Percentiles rank a stretch among this genome's conserved stretches.
Evolutionary conservation across 164 flowering plant genomes (phyloP).

Genomic region (Aristolochia fimbriata): DNA sequence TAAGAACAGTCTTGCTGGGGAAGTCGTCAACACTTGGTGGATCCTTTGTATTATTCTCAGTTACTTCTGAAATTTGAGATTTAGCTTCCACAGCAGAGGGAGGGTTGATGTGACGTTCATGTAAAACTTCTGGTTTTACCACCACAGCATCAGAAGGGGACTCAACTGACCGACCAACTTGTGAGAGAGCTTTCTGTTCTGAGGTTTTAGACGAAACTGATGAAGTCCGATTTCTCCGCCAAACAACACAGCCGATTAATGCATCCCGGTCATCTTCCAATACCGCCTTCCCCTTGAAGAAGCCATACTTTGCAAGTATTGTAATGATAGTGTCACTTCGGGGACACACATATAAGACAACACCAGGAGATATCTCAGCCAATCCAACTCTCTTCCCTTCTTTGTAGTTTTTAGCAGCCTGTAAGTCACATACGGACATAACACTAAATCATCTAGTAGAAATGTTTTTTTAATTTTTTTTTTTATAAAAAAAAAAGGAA

Average conservation of each 20-base stretch:
- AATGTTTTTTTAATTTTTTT: too few species aligned
- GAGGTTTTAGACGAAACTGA: slow-evolving; percentile 15
- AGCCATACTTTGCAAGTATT: slow-evolving; percentile 54
- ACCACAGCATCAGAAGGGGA: neutral
- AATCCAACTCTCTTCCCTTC: slow-evolving; percentile 37
- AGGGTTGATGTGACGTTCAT: neutral
- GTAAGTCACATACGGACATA: slow-evolving; percentile 4
- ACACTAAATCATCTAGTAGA: too few species aligned
- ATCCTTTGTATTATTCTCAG: neutral
- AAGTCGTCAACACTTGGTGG: neutral
- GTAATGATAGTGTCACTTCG: slow-evolving; percentile 41
- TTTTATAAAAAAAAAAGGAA: too few species aligned
- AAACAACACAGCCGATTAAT: slow-evolving; percentile 51
- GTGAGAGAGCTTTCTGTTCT: slow-evolving; percentile 11
- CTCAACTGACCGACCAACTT: too few species aligned
- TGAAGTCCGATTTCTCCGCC: slow-evolving; percentile 32
- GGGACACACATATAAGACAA: slow-evolving; percentile 51
- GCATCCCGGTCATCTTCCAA: slow-evolving; percentile 34
- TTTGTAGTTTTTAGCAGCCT: slow-evolving; percentile 38
- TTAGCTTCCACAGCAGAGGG: slow-evolving; percentile 5
- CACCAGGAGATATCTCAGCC: slow-evolving; percentile 33
- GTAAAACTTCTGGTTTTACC: slow-evolving; percentile 13
- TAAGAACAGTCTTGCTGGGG: neutral
- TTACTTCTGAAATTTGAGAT: slow-evolving; percentile 1
- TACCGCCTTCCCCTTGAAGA: slow-evolving; percentile 48